A percentile compares a stretch with the other conserved stretches of the same genome.
Conservation (phyloP, 2,329 filamentous ascomycete genomes). For the Aschersonia sp. region DNA sequence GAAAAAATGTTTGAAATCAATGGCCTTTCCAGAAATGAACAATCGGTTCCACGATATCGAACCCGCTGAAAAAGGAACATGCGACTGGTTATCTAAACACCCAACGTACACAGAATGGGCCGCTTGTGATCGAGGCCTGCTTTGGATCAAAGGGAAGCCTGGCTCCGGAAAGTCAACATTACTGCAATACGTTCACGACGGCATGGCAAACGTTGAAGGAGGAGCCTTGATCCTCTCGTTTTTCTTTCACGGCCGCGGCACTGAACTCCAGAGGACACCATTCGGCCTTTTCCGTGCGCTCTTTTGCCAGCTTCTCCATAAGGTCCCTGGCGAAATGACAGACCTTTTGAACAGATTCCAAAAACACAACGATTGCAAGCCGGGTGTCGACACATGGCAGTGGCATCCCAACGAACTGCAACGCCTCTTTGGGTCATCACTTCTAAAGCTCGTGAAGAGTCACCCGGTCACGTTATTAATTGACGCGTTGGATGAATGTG, state of each 20-base stretch:
- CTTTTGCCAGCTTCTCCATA: slow-evolving; percentile 14
- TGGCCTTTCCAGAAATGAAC: slow-evolving; percentile 15
- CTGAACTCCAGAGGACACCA: background rate
- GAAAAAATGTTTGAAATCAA: slow-evolving; percentile 13
- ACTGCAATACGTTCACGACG: slow-evolving; percentile 14
- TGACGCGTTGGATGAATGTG: slow-evolving; percentile 21
- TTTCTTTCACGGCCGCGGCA: background rate
- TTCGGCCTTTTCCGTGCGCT: slow-evolving; percentile 20
- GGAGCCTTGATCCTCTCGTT: slow-evolving; percentile 18
- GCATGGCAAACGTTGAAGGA: background rate
- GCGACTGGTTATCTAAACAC: slow-evolving; percentile 16
- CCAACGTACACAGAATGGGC: slow-evolving; percentile 11
- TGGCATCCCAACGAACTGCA: slow-evolving; percentile 13
- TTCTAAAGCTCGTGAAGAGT: slow-evolving; percentile 8
- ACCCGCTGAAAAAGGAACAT: slow-evolving; percentile 12
- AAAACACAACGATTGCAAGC: slow-evolving; percentile 4
- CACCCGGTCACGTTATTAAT: slow-evolving; percentile 11
- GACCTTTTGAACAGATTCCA: slow-evolving; percentile 9
- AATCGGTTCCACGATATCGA: slow-evolving; percentile 12
- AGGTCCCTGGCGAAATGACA: slow-evolving; percentile 8
- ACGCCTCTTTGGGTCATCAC: slow-evolving; percentile 6
- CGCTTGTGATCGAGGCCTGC: slow-evolving; percentile 6
- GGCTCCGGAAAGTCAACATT: slow-evolving; percentile 19
- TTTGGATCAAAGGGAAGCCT: slow-evolving; percentile 19
- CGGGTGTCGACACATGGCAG: slow-evolving; percentile 9